Percentiles rank a stretch among this genome's conserved stretches.
phyloP scores from a whole-genome alignment of 495 filamentous ascomycete genomes.

The Neurospora discreta region DNA sequence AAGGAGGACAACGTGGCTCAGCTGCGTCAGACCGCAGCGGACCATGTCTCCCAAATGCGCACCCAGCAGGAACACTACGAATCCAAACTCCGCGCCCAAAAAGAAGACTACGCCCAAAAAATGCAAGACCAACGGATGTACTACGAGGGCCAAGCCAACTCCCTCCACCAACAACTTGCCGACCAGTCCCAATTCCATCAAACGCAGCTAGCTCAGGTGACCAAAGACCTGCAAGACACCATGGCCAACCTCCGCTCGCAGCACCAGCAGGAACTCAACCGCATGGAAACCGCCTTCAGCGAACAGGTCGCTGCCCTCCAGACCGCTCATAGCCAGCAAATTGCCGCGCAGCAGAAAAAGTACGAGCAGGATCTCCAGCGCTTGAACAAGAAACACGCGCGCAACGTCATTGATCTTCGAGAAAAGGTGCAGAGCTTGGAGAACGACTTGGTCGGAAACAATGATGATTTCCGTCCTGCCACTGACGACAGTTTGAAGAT shows the following conservation, averaged over 20 bases:
- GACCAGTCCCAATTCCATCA: background rate
- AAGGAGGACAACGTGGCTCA: background rate
- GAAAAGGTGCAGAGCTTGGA: slow-evolving; percentile 9
- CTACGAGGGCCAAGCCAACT: background rate
- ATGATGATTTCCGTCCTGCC: slow-evolving; percentile 19
- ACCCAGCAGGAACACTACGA: background rate
- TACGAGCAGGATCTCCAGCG: background rate
- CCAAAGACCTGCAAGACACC: background rate
- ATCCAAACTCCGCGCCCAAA: background rate
- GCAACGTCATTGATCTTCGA: background rate
- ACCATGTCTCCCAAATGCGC: background rate
- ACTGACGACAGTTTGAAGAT: slow-evolving; percentile 21
- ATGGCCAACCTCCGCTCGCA: background rate
- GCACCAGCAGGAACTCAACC: background rate
- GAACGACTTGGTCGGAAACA: slow-evolving; percentile 17
- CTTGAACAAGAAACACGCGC: background rate
- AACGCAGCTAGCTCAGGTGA: background rate
- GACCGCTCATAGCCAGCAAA: background rate
- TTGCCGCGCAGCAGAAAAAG: background rate
- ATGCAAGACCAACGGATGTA: background rate
- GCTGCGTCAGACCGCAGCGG: background rate
- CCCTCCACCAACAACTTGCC: background rate
- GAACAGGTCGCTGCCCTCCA: background rate
- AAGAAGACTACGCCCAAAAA: background rate
- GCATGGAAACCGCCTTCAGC: background rate